A percentile compares a stretch with the other conserved stretches of the same genome.
Conservation (phyloP, 768 basidiomycete genomes). For the Polyporus arcularius region DNA sequence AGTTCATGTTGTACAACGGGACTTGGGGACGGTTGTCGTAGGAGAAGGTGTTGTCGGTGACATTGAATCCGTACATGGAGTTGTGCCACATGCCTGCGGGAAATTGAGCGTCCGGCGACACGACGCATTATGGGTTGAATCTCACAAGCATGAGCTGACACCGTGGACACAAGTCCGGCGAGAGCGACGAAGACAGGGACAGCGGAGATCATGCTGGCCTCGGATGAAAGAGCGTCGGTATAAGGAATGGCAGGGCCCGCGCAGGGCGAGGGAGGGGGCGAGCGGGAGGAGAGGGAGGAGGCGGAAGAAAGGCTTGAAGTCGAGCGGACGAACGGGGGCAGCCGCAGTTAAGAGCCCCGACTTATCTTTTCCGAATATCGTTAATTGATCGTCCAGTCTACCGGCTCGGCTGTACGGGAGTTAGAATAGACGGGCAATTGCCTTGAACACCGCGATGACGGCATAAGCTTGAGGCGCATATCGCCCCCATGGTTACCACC, state of each 20-base stretch:
- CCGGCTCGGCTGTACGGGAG: not conserved
- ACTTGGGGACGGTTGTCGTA: slow-evolving; percentile 39
- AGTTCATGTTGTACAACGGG: slow-evolving; percentile 34
- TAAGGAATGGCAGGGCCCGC: slow-evolving; percentile 22
- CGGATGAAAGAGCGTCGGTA: slow-evolving; percentile 15
- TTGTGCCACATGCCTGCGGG: slow-evolving; percentile 32
- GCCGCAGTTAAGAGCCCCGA: not conserved
- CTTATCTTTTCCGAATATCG: not conserved
- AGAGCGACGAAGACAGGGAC: slow-evolving; percentile 15
- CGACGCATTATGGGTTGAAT: not conserved
- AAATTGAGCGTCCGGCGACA: not conserved
- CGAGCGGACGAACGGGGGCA: not conserved
- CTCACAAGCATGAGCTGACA: slow-evolving; percentile 22
- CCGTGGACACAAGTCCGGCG: slow-evolving; percentile 15
- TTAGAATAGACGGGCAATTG: not conserved
- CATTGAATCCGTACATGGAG: slow-evolving; percentile 43
- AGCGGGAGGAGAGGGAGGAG: slow-evolving; percentile 1
- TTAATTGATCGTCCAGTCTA: not conserved
- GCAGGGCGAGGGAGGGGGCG: slow-evolving; percentile 8
- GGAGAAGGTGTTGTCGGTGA: slow-evolving; percentile 31
- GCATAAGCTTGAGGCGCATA: not conserved
- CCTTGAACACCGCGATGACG: not conserved
- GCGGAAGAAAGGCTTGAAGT: not conserved
- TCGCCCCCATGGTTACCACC: no score
- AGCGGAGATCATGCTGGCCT: slow-evolving; percentile 18